These are phyloP conservation scores for Anisodus tanguticus DNA, from an alignment of 257 asterid species.

Conservation along the genomic window DNA sequence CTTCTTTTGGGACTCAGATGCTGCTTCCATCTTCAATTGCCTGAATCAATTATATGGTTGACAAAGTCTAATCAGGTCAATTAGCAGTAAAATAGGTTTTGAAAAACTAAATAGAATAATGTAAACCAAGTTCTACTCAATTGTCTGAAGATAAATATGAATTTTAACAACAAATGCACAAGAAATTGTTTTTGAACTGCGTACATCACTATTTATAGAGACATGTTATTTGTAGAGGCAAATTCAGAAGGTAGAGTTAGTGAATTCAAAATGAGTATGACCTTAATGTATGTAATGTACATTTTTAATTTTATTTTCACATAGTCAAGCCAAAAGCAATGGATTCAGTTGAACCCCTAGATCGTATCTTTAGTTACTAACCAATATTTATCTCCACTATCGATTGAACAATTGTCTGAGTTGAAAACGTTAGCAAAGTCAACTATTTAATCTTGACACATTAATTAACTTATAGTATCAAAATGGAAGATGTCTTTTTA, in stretches of 20 bases:
- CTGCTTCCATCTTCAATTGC: conserved; percentile 25
- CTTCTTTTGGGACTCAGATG: conserved; percentile 12
- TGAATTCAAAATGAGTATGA: not conserved
- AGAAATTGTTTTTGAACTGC: not conserved
- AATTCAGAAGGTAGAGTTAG: not conserved
- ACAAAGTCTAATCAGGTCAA: not conserved
- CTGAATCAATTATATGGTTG: not conserved
- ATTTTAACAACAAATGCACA: not conserved
- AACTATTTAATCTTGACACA: not conserved
- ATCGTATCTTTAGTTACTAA: not conserved
- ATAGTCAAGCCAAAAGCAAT: not conserved
- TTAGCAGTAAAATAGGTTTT: not conserved
- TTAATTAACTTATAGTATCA: not conserved
- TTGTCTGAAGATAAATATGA: not conserved
- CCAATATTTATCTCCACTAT: not conserved
- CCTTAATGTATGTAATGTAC: not conserved
- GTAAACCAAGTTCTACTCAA: not conserved
- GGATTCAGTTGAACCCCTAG: not conserved
- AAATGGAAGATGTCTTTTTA: not conserved
- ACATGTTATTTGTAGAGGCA: not conserved
- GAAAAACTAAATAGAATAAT: not conserved
- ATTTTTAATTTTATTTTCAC: not conserved
- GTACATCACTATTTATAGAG: not conserved
- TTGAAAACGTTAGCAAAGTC: not conserved
- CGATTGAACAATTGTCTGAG: not conserved